Base-by-base conservation (phyloP, 1,139 yeast genomes). In the Pichia sp. region DNA sequence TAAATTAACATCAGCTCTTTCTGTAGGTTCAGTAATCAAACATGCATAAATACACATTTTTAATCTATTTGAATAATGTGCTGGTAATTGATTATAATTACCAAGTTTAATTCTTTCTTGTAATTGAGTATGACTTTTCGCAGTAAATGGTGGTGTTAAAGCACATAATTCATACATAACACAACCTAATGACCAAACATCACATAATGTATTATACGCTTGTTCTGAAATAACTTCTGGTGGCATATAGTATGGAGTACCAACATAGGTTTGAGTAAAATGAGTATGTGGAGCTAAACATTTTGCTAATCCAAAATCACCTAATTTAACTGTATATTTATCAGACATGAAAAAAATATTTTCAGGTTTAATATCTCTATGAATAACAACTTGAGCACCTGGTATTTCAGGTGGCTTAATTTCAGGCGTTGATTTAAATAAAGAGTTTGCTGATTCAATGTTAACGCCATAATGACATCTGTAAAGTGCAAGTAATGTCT, bases 391-490 rank as follows among this genome's bases (percentile, higher is more conserved):
- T 41, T 53, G 55, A 71, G 70, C 50, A 68, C 66, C 49, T 65
- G 71, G 40, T 54, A 57, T 30, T 68, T 73, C 51, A 66, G 51
- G 53, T 40, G 59, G 64, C 45, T 45, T 59, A n/a, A 51, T 42
- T 55, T 54, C 61, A 37, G 61, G 57, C 55, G 69, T 42, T 59
- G 59, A 54, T 30, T 55, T 51, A 41, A 56, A 61, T 27, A 61
- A 36, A 23, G 58, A 50, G 8, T 78, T 74, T 2, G 85, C 80
- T 24, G 80, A 71, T 22, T 84, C 82, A 2, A 92, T 80, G 54
- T 87, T 90, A 20, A 74, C 71, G 22, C 96, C 96, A 62, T 87
- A 86, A 63, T 92, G 98, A 61, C 98, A 92, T 45, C 94, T 73
- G 59, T 89, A 87, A 28, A 92, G 69, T 0, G 98, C 98, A 58